Base-by-base conservation (phyloP, 2,329 filamentous ascomycete species). In the Coniochaeta sp. region DNA sequence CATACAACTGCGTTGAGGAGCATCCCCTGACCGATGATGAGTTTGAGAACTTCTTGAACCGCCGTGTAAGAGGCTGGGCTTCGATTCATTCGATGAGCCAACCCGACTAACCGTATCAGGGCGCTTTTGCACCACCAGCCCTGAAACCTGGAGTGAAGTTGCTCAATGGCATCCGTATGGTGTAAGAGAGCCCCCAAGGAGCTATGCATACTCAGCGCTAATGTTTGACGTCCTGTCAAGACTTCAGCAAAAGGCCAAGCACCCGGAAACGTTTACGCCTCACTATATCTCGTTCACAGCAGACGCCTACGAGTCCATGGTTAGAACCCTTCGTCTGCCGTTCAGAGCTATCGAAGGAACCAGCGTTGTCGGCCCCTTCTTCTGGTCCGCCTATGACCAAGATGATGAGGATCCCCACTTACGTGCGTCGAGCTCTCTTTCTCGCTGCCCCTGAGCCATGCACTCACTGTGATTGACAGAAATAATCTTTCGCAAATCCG, bases 401-500 rank as follows among this genome's bases (percentile, higher is more conserved):
- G 78, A 85, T 64, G 81, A 83, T 58, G 75, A 79, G 1, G 77
- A 85, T 63, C 81, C 79, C 40, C 81, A 84, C 71, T 72, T 87
- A 54, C 84, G 38, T 40, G n/a, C 17, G 38, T 19, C 38, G 5
- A 40, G 6, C n/a, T 12, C 36, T 11, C 12, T 22, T 7, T 7
- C 19, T 17, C 28, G 52, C 43, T 38, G 50, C 22, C 19, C 43
- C 36, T 17, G 7, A n/a, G 17, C 55, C 40, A 9, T 16, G 2
- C 12, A 7, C 22, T 64, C 24, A 68, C 50, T 64, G n/a, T n/a
- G 24, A 68, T 44, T 1, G n/a, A 83, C 38, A 40, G 38, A 87
- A 67, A 82, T 87, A 65, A 78, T 87, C 62, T 85, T 84, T 67
- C 81, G 85, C 65, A 87, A 87, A 71, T 85, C 82, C n/a, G 84